phyloP scores from a whole-genome alignment of 306 rosid genomes.

The Carpinus viminea region DNA sequence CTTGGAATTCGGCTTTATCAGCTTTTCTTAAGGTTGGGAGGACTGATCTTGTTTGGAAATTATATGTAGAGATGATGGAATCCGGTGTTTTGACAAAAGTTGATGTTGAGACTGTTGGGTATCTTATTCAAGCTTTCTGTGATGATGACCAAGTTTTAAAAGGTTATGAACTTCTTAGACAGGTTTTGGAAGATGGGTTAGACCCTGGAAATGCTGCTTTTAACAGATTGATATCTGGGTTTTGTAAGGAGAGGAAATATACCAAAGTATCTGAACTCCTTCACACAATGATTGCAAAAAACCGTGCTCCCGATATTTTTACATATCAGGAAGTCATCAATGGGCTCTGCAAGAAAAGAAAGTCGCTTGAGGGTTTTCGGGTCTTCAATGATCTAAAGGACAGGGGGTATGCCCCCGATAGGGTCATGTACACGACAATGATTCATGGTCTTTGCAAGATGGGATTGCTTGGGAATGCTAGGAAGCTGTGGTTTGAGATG shows the following conservation, averaged over 20 bases:
- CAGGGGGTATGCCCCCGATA: slow-evolving; percentile 76
- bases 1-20: slow-evolving; percentile 59
- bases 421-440: slow-evolving; percentile 71
- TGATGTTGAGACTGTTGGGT: slow-evolving; percentile 55
- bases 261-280: slow-evolving; percentile 58
- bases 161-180: slow-evolving; percentile 65
- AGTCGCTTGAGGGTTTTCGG: slow-evolving; percentile 41
- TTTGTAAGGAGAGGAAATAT: slow-evolving; percentile 48
- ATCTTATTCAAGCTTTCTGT: slow-evolving; percentile 63
- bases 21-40: slow-evolving; percentile 54
- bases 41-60: slow-evolving; percentile 63
- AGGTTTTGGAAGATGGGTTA: slow-evolving; percentile 56
- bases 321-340: slow-evolving; percentile 63
- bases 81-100: slow-evolving; percentile 49
- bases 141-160: slow-evolving; percentile 39
- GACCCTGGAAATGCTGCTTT: slow-evolving; percentile 52
- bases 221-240: slow-evolving; percentile 52
- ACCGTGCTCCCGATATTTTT: slow-evolving; percentile 41
- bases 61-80: slow-evolving; percentile 61
- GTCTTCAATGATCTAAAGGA: slow-evolving; percentile 70
- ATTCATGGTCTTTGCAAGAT: slow-evolving; percentile 56
- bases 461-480: slow-evolving; percentile 54
- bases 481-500: slow-evolving; percentile 89
- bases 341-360: slow-evolving; percentile 54
- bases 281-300: slow-evolving; percentile 63